These are phyloP conservation scores for Penicillium rolfsii DNA, from an alignment of 2,329 filamentous ascomycete genomes.

Conservation along the genomic window DNA sequence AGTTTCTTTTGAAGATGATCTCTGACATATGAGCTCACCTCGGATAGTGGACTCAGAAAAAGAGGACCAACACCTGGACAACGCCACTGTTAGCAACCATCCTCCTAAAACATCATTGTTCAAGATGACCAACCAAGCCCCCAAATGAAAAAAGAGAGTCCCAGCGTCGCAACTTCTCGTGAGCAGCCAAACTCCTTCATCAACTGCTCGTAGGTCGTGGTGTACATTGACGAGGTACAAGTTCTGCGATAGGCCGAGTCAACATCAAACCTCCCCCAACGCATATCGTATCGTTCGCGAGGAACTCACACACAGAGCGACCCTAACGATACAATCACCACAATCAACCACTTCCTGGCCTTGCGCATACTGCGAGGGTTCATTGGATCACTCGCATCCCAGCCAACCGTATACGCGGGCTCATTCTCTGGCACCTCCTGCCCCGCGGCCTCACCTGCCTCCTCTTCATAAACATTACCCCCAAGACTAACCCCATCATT, in stretches of 20 bases:
- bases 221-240: constrained; percentile 86
- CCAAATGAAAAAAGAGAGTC: constrained; percentile 79
- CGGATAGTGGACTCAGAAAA: constrained; percentile 65
- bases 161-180: constrained; percentile 73
- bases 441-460: constrained; percentile 25
- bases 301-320: constrained; percentile 79
- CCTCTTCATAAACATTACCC: constrained; percentile 23
- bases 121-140: constrained; percentile 62
- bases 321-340: constrained; percentile 71
- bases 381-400: constrained; percentile 74
- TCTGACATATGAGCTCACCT: constrained; percentile 41
- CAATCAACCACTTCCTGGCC: constrained; percentile 76
- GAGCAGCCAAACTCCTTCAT: constrained; percentile 73
- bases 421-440: constrained; percentile 23
- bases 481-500: constrained; percentile 40
- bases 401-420: constrained; percentile 68
- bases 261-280: neutral
- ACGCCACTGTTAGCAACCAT: constrained; percentile 16
- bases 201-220: constrained; percentile 77
- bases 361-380: constrained; percentile 71
- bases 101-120: neutral
- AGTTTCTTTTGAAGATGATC: neutral
- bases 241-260: constrained; percentile 58
- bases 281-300: neutral
- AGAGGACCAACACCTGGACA: constrained; percentile 62